Evolutionary conservation across 164 flowering plant species (phyloP), one percentile per base, ranked within the genome.

Genomic region (Santalum album): DNA sequence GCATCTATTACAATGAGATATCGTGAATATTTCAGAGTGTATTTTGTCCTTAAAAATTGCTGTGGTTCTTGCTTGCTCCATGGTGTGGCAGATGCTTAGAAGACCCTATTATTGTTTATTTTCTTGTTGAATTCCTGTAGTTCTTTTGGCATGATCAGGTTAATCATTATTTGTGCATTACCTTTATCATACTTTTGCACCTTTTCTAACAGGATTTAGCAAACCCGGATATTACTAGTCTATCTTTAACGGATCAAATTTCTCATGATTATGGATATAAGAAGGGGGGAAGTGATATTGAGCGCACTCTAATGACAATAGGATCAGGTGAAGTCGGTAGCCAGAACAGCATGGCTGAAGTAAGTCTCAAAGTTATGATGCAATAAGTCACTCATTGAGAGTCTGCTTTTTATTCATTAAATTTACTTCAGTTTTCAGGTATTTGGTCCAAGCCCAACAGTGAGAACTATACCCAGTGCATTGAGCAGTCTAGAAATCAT

Each of bases 401-500:
- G 10, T 16, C 3, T 48, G 16, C 24, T 54, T 2, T 45, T 66
- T 29, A 34, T 39, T 45, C 40, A 22, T 62, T 27, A 49, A 48
- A 42, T 45, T 59, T 60, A 20, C 54, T 69, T 69, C 80, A 90
- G 99, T 54, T 69, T 60, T 77, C 83, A 57, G 90, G 70, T 67
- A 79, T 86, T 57, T 94, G 99, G 99, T 65, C 77, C 51, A 73
- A 74, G 64, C 87, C 99, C 43, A 53, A 76, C 58, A 90, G 90
- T 58, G 92, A 76, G 54, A 82, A 87, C 70, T 86, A 72, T 69
- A 78, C 74, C 16, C 90, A 77, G 67, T 94, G 99, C 76, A 75
- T 85, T 47, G 78, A 75, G 40, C 73, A 54, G 34, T 61, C 80
- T 27, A 78, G 51, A 57, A 77, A 62, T 54, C 78, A 71, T 49